These are phyloP conservation scores for Lentinula aciculospora DNA, from an alignment of 768 basidiomycete genomes.

Conservation along the genomic window DNA sequence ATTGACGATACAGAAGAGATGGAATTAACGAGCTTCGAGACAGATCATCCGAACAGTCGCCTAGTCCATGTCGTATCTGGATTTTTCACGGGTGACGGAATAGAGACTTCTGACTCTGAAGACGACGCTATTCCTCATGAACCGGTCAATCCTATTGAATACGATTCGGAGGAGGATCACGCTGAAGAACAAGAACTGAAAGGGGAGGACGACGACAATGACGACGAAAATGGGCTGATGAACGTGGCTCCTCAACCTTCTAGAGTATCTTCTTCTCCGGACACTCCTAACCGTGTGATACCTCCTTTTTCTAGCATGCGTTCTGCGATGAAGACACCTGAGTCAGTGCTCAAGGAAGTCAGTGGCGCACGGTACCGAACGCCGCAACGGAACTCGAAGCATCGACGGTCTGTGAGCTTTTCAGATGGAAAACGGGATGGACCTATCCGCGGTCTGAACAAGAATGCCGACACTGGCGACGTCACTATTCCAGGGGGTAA, in stretches of 20 bases:
- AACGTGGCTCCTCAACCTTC: background rate
- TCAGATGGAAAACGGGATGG: conserved; percentile 91
- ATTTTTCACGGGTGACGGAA: conserved; percentile 26
- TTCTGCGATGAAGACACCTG: conserved; percentile 45
- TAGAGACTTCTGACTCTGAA: conserved; percentile 47
- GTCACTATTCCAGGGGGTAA: conserved; percentile 14
- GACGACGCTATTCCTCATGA: conserved; percentile 31
- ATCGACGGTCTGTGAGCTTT: conserved; percentile 91
- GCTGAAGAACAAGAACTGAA: background rate
- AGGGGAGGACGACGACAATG: background rate
- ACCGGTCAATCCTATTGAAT: conserved; percentile 25
- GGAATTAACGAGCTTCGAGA: conserved; percentile 66
- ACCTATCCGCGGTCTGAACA: conserved; percentile 66
- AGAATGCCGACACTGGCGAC: conserved; percentile 32
- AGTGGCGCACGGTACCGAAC: conserved; percentile 45
- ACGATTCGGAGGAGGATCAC: conserved; percentile 25
- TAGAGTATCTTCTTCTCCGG: background rate
- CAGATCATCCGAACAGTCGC: conserved; percentile 46
- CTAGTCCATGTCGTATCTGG: conserved; percentile 48
- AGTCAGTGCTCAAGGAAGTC: conserved; percentile 52
- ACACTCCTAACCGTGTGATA: conserved; percentile 16
- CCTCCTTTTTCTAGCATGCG: conserved; percentile 27
- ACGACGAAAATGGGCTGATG: background rate
- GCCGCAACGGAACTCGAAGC: conserved; percentile 41
- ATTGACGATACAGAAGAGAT: conserved; percentile 63